Evolutionary conservation across 495 filamentous ascomycete species (phyloP).

Genomic region (Xylaria cubensis): DNA sequence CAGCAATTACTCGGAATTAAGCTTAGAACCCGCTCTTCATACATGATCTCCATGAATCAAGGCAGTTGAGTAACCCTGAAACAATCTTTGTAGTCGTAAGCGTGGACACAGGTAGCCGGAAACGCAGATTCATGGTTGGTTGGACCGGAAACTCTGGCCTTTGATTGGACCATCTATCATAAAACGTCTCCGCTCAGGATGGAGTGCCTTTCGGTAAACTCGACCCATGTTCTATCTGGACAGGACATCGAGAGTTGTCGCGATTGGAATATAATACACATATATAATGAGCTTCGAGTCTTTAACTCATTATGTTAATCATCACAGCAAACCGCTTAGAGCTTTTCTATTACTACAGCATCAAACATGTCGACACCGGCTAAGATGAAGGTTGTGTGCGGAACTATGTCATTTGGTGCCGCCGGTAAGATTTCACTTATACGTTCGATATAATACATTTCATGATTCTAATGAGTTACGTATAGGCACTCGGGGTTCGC

Average conservation of each 20-base stretch:
- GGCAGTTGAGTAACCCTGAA: not conserved
- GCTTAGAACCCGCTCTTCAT: conserved; percentile 5
- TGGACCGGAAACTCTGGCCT: conserved; percentile 1
- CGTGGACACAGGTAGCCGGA: not conserved
- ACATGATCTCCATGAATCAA: not conserved
- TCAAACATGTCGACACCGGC: conserved; percentile 6
- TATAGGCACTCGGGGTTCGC: conserved; percentile 27
- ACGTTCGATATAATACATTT: not conserved
- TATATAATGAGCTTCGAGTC: not conserved
- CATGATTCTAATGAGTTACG: not conserved
- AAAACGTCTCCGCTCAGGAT: not conserved
- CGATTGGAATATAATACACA: not conserved
- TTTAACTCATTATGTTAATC: not conserved
- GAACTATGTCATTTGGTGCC: conserved; percentile 36
- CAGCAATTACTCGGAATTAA: not conserved
- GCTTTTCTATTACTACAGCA: not conserved
- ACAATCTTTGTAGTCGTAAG: not conserved
- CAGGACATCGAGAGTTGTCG: not conserved
- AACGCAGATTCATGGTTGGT: not conserved
- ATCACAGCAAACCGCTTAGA: not conserved
- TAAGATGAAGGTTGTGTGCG: conserved; percentile 28
- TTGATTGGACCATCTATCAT: not conserved
- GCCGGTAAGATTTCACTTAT: not conserved
- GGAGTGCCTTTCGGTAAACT: too few species aligned
- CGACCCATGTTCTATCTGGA: not conserved